Percentiles rank a stretch among this genome's conserved stretches.
Evolutionary conservation across 257 asterid genomes (phyloP).

Genomic region (Euphrasia confusa): DNA sequence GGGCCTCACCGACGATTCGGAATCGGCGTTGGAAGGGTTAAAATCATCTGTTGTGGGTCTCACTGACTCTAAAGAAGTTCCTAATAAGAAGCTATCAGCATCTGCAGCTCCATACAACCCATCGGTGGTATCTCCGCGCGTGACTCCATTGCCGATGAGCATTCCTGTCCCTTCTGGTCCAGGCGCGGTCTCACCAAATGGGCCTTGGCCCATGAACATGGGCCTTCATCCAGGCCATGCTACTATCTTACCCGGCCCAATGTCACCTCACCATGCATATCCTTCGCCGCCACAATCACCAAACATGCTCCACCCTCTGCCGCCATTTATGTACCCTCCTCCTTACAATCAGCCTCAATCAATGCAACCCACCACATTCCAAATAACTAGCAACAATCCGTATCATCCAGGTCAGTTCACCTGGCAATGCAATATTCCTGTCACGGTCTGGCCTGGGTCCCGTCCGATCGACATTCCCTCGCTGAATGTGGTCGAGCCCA

Average conservation of each 20-base stretch:
- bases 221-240: slow-evolving; percentile 79
- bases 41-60: slow-evolving; percentile 24
- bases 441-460: slow-evolving; percentile 65
- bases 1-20: slow-evolving; percentile 23
- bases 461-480: slow-evolving; percentile 70
- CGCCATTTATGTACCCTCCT: slow-evolving; percentile 69
- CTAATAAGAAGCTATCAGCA: slow-evolving; percentile 82
- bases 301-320: slow-evolving; percentile 81
- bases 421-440: slow-evolving; percentile 73
- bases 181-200: neutral
- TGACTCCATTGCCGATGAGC: slow-evolving; percentile 64
- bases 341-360: slow-evolving; percentile 60
- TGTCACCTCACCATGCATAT: slow-evolving; percentile 79
- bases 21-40: slow-evolving; percentile 35
- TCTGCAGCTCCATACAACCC: slow-evolving; percentile 97
- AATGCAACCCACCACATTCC: slow-evolving; percentile 56
- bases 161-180: slow-evolving; percentile 48
- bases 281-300: slow-evolving; percentile 94
- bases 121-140: slow-evolving; percentile 49
- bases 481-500: slow-evolving; percentile 58
- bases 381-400: slow-evolving; percentile 44
- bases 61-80: slow-evolving; percentile 54
- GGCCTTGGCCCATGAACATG: slow-evolving; percentile 85
- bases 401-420: slow-evolving; percentile 73
- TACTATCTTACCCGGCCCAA: slow-evolving; percentile 62